Conservation (phyloP, 352 stramenopile species). For the Pythium chondricola region DNA sequence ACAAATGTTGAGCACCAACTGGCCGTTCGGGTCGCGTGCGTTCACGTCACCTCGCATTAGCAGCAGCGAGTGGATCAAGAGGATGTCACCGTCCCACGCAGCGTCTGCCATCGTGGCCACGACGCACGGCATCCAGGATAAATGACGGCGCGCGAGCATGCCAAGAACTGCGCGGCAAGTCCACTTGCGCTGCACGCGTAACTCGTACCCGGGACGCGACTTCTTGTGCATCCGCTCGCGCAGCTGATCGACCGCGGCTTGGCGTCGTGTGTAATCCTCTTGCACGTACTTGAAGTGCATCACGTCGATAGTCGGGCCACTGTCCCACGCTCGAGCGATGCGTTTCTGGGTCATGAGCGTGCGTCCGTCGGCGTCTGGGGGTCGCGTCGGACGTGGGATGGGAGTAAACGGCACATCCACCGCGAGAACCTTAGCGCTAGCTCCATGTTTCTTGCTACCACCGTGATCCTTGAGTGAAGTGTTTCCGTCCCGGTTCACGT, state of each 20-base stretch:
- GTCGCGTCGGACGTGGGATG: conserved; percentile 15
- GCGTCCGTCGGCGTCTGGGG: conserved; percentile 19
- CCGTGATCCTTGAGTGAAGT: conserved; percentile 7
- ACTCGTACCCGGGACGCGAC: conserved; percentile 51
- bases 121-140: conserved; percentile 63
- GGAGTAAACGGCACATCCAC: conserved; percentile 10
- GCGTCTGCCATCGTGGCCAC: conserved; percentile 53
- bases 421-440: conserved; percentile 26
- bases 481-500: conserved; percentile 10
- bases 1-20: conserved; percentile 60
- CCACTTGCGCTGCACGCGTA: conserved; percentile 49
- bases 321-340: conserved; percentile 52
- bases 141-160: conserved; percentile 54
- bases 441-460: conserved; percentile 1
- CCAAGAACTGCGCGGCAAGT: conserved; percentile 33
- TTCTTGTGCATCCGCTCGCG: conserved; percentile 54
- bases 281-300: conserved; percentile 67
- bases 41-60: conserved; percentile 46
- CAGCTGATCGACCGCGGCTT: conserved; percentile 47
- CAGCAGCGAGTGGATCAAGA: conserved; percentile 58
- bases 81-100: conserved; percentile 73
- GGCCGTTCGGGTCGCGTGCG: conserved; percentile 41
- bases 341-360: conserved; percentile 50
- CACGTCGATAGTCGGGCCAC: conserved; percentile 57
- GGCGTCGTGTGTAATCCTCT: conserved; percentile 51